A percentile compares a stretch with the other conserved stretches of the same genome.
These are phyloP conservation scores for Lumnitzera littorea DNA, from an alignment of 345 rosid genomes.

Conservation along the genomic window DNA sequence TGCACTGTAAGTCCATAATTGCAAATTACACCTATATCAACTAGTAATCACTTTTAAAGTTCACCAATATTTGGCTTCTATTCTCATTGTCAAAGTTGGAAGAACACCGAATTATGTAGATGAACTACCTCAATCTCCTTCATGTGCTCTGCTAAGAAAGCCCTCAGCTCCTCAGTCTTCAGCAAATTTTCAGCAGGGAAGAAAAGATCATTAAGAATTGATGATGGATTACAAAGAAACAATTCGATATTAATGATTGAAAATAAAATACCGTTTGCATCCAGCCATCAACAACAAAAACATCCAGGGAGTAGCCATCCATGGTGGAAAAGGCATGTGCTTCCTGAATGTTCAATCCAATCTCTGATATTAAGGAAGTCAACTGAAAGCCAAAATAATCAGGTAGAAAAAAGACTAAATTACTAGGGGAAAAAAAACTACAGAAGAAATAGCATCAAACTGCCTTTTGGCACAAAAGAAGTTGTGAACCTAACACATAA, in stretches of 20 bases:
- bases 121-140: conserved; percentile 35
- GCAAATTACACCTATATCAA: too few relatives aligned
- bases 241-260: background rate
- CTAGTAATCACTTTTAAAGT: too few relatives aligned
- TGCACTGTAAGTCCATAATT: too few relatives aligned
- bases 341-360: conserved; percentile 94
- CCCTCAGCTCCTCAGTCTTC: conserved; percentile 42
- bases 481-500: too few relatives aligned
- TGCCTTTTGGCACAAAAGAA: too few relatives aligned
- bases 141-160: conserved; percentile 35
- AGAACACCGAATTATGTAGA: background rate
- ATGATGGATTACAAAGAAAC: background rate
- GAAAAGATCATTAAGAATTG: conserved; percentile 6
- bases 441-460: too few relatives aligned
- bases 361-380: conserved; percentile 78
- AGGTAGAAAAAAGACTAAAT: too few relatives aligned
- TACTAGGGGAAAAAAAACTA: too few relatives aligned
- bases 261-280: conserved; percentile 56
- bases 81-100: background rate
- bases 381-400: conserved; percentile 36
- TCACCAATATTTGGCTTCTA: too few relatives aligned
- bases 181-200: conserved; percentile 14
- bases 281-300: conserved; percentile 97
- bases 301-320: conserved; percentile 91
- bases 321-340: conserved; percentile 95